Conservation (phyloP, 2,329 filamentous ascomycete species). For the Aspergillus sp. region DNA sequence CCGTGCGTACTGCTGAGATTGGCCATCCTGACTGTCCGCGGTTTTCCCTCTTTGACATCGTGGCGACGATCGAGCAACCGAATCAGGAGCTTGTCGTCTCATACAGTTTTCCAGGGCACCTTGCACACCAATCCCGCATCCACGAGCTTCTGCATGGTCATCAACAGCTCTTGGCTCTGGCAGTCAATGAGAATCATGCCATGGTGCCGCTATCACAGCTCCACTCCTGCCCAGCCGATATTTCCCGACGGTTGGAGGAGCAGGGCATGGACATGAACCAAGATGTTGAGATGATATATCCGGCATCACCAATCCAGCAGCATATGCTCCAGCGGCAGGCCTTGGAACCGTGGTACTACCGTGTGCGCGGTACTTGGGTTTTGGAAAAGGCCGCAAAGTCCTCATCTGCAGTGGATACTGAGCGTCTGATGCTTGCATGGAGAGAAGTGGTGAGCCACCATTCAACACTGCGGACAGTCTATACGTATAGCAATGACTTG, state of each 20-base stretch:
- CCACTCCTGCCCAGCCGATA: not conserved
- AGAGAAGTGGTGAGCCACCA: conserved; percentile 4
- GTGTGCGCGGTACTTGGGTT: conserved; percentile 1
- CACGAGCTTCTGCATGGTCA: not conserved
- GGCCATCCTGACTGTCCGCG: conserved; percentile 10
- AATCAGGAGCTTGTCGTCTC: conserved; percentile 1
- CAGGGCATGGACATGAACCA: not conserved
- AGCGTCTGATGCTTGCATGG: conserved; percentile 9
- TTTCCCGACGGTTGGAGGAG: not conserved
- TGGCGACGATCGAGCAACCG: conserved; percentile 2
- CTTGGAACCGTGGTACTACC: conserved; percentile 5
- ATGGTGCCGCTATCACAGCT: not conserved
- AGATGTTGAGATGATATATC: conserved; percentile 9
- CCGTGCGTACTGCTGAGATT: conserved; percentile 1
- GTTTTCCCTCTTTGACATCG: conserved; percentile 13
- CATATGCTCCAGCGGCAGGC: conserved; percentile 11
- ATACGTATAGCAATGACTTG: not conserved
- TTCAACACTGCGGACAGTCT: conserved; percentile 10
- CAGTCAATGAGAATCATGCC: not conserved
- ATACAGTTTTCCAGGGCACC: not conserved
- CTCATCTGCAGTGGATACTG: not conserved
- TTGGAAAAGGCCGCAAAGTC: not conserved
- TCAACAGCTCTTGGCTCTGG: not conserved
- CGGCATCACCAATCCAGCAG: conserved; percentile 5
- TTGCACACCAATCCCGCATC: conserved; percentile 4